Conservation (phyloP, 2,329 filamentous ascomycete genomes). For the Verticillium zaregamsianum region DNA sequence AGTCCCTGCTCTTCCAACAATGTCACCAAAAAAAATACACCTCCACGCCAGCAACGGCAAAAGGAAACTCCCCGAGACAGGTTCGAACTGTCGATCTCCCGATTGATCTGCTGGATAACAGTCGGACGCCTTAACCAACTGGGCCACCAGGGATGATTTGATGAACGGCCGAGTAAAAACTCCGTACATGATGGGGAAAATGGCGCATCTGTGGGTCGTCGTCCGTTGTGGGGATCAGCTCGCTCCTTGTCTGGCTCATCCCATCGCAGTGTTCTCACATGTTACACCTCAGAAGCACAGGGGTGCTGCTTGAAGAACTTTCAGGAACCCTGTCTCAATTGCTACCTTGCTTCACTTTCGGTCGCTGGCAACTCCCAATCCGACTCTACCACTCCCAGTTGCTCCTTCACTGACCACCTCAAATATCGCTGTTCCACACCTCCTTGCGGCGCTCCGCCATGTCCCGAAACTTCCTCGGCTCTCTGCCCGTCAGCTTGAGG, state of each 20-base stretch:
- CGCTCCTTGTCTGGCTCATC: too few relatives aligned
- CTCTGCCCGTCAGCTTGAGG: slow-evolving; percentile 24
- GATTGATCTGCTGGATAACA: not conserved
- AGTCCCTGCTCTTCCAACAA: not conserved
- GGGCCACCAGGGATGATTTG: slow-evolving; percentile 1
- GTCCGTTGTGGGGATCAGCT: not conserved
- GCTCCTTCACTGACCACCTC: not conserved
- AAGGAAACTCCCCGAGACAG: not conserved
- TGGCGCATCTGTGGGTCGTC: not conserved
- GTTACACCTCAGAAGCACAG: too few relatives aligned
- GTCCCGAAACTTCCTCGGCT: slow-evolving; percentile 17
- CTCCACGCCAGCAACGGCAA: not conserved
- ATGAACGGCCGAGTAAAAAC: not conserved
- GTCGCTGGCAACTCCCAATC: too few relatives aligned
- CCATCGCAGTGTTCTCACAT: too few relatives aligned
- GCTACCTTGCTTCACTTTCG: too few relatives aligned
- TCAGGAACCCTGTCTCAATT: too few relatives aligned
- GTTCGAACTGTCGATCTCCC: slow-evolving; percentile 3
- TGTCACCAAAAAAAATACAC: not conserved
- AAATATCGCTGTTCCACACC: slow-evolving; percentile 2
- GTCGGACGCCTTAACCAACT: slow-evolving; percentile 3
- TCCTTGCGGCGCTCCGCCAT: slow-evolving; percentile 3
- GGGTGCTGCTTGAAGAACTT: too few relatives aligned
- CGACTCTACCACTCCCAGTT: too few relatives aligned
- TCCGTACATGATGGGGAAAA: not conserved